phyloP scores from a whole-genome alignment of 1,284 basidiomycete genomes.

The Naganishia cerealis region DNA sequence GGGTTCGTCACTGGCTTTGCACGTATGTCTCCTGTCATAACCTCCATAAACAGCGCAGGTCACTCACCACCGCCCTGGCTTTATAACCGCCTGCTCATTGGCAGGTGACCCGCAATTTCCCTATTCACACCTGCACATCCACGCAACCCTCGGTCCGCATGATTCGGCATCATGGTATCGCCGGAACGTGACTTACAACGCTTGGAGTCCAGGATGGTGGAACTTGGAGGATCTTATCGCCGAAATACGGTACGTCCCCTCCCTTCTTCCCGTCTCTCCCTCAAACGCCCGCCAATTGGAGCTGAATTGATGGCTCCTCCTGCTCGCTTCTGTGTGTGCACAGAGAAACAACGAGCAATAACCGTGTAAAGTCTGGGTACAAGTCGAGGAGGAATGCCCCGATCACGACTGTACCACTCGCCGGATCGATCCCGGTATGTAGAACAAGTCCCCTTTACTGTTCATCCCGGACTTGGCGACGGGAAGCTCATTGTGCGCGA shows the following conservation, averaged over 20 bases:
- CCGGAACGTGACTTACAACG: slow-evolving; percentile 46
- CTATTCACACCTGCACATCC: slow-evolving; percentile 50
- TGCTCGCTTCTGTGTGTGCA: neutral
- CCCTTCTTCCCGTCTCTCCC: neutral
- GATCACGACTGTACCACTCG: neutral
- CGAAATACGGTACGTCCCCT: slow-evolving; percentile 47
- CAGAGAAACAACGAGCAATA: slow-evolving; percentile 51
- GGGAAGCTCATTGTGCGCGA: no score
- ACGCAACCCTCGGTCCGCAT: slow-evolving; percentile 48
- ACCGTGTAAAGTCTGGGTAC: slow-evolving; percentile 52
- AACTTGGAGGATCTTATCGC: slow-evolving; percentile 50
- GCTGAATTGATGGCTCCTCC: neutral
- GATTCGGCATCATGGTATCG: slow-evolving; percentile 48
- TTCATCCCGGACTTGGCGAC: no score
- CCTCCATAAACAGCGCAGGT: neutral
- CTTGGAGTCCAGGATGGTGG: slow-evolving; percentile 50
- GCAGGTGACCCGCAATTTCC: slow-evolving; percentile 50
- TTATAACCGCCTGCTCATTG: neutral
- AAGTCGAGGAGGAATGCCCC: slow-evolving; percentile 8
- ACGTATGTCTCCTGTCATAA: slow-evolving; percentile 14
- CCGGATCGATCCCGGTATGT: neutral
- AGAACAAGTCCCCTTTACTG: no score
- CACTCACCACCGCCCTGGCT: neutral
- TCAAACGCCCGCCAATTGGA: slow-evolving; percentile 1
- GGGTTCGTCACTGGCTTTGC: slow-evolving; percentile 29